A percentile compares a stretch with the other conserved stretches of the same genome.
These are phyloP conservation scores for Salix dunnii DNA, from an alignment of 345 rosid genomes.

Conservation along the genomic window DNA sequence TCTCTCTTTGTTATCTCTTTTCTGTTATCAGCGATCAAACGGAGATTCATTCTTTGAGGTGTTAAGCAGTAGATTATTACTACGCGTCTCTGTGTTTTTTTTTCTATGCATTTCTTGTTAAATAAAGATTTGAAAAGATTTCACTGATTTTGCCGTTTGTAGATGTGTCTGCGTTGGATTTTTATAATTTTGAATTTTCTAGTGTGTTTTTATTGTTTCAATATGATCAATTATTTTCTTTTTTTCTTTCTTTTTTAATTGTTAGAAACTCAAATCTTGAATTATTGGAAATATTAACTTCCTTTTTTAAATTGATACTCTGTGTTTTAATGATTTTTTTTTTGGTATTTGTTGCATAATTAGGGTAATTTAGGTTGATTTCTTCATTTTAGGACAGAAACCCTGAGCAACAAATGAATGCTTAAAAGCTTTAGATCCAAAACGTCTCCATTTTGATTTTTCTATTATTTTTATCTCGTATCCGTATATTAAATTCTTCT, in stretches of 20 bases:
- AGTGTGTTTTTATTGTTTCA: no score
- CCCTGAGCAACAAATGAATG: neutral
- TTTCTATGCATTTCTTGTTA: neutral
- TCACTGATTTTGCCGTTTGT: no score
- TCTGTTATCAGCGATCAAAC: neutral
- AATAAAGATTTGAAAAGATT: no score
- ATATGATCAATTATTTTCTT: no score
- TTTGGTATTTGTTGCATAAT: neutral
- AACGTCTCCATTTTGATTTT: neutral
- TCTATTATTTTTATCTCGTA: neutral
- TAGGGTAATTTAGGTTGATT: neutral
- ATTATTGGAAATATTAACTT: no score
- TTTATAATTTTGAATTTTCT: no score
- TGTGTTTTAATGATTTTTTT: neutral
- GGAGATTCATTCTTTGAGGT: neutral
- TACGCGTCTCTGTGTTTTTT: neutral
- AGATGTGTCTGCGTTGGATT: no score
- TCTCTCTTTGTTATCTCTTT: neutral
- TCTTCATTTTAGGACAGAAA: neutral
- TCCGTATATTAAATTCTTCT: neutral
- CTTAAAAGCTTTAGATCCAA: neutral
- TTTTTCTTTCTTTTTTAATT: no score
- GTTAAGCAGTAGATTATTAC: neutral
- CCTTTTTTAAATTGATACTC: neutral
- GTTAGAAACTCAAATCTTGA: no score